phyloP scores from a whole-genome alignment of 1,284 basidiomycete species.

The Kwoniella shivajii region DNA sequence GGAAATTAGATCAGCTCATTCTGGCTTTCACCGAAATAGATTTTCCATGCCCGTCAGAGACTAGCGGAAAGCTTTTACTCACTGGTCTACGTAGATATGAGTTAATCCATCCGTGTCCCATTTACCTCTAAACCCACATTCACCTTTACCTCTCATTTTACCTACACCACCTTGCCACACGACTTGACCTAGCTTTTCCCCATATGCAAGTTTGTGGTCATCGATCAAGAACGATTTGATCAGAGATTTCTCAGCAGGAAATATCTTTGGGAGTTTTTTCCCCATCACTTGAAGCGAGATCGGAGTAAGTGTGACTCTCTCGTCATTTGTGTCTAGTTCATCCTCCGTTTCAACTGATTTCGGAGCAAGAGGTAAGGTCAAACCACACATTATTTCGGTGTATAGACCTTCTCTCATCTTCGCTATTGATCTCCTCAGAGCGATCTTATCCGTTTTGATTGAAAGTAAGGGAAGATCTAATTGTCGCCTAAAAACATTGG shows the following conservation, averaged over 20 bases:
- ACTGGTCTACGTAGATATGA: slow-evolving; percentile 88
- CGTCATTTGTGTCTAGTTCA: slow-evolving; percentile 4
- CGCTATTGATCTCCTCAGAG: slow-evolving; percentile 24
- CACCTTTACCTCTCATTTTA: slow-evolving; percentile 26
- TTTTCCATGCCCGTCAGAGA: no score
- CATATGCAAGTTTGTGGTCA: slow-evolving; percentile 21
- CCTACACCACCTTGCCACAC: slow-evolving; percentile 44
- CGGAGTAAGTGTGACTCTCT: slow-evolving; percentile 15
- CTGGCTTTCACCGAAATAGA: no score
- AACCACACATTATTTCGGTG: slow-evolving; percentile 19
- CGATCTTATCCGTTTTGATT: slow-evolving; percentile 16
- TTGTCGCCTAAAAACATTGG: slow-evolving; percentile 29
- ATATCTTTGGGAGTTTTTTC: slow-evolving; percentile 22
- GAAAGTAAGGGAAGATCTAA: slow-evolving; percentile 21
- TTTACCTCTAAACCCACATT: slow-evolving; percentile 27
- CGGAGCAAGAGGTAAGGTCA: slow-evolving; percentile 29
- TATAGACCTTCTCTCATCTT: slow-evolving; percentile 28
- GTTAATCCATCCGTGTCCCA: slow-evolving; percentile 63
- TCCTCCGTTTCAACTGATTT: slow-evolving; percentile 7
- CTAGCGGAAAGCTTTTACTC: no score
- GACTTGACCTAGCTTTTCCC: slow-evolving; percentile 33
- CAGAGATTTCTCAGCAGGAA: slow-evolving; percentile 23
- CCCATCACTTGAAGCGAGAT: slow-evolving; percentile 24
- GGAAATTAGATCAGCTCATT: background rate
- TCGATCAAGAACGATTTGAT: slow-evolving; percentile 25